Evolutionary conservation across 768 basidiomycete species (phyloP), one percentile per base, ranked within the genome.

Genomic region (Mycena rebaudengoi): DNA sequence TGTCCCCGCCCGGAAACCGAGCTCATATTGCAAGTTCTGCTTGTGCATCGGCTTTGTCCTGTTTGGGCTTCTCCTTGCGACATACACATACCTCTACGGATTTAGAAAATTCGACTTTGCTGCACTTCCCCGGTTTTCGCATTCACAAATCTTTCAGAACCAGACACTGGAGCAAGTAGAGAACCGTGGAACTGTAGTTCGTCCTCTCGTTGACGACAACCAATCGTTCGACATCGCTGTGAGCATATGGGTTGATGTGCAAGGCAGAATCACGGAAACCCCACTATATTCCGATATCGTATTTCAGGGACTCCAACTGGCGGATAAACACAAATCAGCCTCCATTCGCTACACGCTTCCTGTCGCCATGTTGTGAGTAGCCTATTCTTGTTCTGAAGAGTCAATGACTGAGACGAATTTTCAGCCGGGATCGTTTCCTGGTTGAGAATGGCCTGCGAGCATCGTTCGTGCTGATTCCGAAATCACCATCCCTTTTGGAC

Each of bases 191-290:
- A 10, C 32, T 21, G 54, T 67, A 8, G 57, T 67, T 18, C 66
- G 56, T 32, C 66, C 66, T 6, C 66, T 67, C 26, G 44, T 67
- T 12, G 66, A 64, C 44, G 44, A 51, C 33, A 56, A 44, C 16
- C 56, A 64, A 33, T 7, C 33, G 8, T 67, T 67, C 29, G 62
- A 67, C 41, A 53, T 67, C n/a, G 66, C 66, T 33, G 62, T 67
- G 35, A 67, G 50, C 29, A 41, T 67, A 12, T 67, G 66, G 66
- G 23, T 49, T 4, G 32, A 51, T 18, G 28, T 21, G 11, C 53
- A 60, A n/a, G n/a, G n/a, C n/a, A n/a, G n/a, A n/a, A n/a, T 50
- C 2, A n/a, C 44, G 5, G 53, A 64, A 18, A 60, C 41, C 11
- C 56, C 61, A 11, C 11, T 67, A 20, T 64, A 60, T 46, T 67